Evolutionary conservation across 331 rosid species (phyloP).

Genomic region (Malus hybrid): DNA sequence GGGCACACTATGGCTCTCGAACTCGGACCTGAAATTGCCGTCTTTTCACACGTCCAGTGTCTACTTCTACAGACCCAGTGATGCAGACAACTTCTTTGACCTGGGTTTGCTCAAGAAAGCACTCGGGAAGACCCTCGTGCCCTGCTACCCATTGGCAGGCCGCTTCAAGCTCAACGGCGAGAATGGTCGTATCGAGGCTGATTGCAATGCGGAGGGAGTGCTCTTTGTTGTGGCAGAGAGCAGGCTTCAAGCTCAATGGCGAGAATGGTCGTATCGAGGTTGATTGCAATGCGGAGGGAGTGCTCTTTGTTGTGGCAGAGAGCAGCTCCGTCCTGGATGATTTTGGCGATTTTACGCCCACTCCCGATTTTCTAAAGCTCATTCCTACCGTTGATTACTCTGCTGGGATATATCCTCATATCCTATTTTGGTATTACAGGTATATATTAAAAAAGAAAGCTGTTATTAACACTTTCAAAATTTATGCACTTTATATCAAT

Average conservation of each 20-base stretch:
- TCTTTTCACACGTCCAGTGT: slow-evolving; percentile 29
- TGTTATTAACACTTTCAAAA: too few relatives aligned
- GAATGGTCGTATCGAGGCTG: slow-evolving; percentile 16
- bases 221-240: slow-evolving; percentile 39
- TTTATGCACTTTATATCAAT: too few relatives aligned
- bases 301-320: slow-evolving; percentile 44
- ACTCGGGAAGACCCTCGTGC: slow-evolving; percentile 21
- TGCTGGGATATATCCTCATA: slow-evolving; percentile 44
- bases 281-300: slow-evolving; percentile 55
- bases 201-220: slow-evolving; percentile 56
- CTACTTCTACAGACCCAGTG: slow-evolving; percentile 17
- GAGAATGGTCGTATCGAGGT: slow-evolving; percentile 18
- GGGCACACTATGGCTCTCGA: slow-evolving; percentile 34
- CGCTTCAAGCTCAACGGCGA: slow-evolving; percentile 3
- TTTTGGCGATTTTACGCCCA: slow-evolving; percentile 63
- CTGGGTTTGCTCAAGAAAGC: slow-evolving; percentile 3
- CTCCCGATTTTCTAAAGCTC: slow-evolving; percentile 53
- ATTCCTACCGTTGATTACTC: slow-evolving; percentile 57
- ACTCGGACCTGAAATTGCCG: slow-evolving; percentile 30
- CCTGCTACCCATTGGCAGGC: slow-evolving; percentile 27
- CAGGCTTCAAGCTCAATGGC: slow-evolving; percentile 10
- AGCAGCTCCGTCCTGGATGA: slow-evolving; percentile 34
- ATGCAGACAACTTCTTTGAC: slow-evolving; percentile 11
- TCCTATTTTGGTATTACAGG: slow-evolving; percentile 21
- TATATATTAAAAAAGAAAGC: background rate